Percentiles rank a stretch among this genome's conserved stretches.
phyloP scores from a whole-genome alignment of 768 basidiomycete genomes.

The Kwoniella sp. region DNA sequence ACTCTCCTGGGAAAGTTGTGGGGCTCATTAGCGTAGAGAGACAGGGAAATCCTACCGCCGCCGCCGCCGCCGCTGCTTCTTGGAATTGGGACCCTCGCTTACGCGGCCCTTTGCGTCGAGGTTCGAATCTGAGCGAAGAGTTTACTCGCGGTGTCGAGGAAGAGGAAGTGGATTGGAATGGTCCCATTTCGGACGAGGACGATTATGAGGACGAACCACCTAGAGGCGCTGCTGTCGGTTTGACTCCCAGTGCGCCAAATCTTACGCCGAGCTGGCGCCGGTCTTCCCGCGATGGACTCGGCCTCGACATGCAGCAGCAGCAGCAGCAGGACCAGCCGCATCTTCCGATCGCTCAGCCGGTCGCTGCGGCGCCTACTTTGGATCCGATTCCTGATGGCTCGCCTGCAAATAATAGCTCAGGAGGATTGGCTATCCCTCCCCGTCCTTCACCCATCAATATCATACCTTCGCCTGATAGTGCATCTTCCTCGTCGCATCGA shows the following conservation, averaged over 20 bases:
- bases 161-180: conserved; percentile 52
- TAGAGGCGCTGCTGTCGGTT: neutral
- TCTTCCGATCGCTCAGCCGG: conserved; percentile 12
- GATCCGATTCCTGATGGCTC: conserved; percentile 43
- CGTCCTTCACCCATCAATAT: conserved; percentile 2
- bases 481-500: conserved; percentile 6
- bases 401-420: conserved; percentile 6
- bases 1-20: conserved; percentile 11
- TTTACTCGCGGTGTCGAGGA: conserved; percentile 19
- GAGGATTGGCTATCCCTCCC: conserved; percentile 5
- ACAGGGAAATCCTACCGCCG: too few relatives aligned
- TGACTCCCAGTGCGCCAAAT: conserved; percentile 20
- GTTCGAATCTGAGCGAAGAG: conserved; percentile 33
- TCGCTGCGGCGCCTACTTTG: conserved; percentile 24
- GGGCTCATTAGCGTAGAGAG: neutral
- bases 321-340: too few relatives aligned
- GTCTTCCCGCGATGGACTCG: conserved; percentile 16
- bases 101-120: conserved; percentile 17
- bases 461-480: neutral
- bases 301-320: conserved; percentile 5
- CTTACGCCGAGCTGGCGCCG: conserved; percentile 13
- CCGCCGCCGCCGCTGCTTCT: neutral
- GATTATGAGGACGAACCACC: conserved; percentile 38
- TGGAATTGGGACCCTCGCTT: conserved; percentile 28
- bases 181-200: conserved; percentile 46